Evolutionary conservation across 2,329 filamentous ascomycete species (phyloP), one percentile per base, ranked within the genome.

Genomic region (Fusarium chaquense): DNA sequence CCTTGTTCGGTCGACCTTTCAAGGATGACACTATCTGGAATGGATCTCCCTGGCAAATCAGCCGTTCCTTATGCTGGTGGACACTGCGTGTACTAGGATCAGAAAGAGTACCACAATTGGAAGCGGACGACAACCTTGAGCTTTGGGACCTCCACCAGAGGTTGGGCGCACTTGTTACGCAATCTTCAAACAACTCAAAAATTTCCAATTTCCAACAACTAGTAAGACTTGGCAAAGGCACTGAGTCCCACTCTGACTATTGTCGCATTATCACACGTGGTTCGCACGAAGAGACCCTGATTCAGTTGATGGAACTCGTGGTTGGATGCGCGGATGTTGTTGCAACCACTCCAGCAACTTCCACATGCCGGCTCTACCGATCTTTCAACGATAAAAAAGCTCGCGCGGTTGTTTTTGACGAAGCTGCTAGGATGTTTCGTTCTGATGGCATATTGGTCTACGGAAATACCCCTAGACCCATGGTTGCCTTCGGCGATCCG

Each of bases 41-140:
- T 0, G 10, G 38, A 7, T 38, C 49, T 1, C 43, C 47, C 1
- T 66, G 63, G 63, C 16, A 15, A 1, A 13, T 44, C 12, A 22
- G 36, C 7, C 6, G 6, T 2, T 66, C 61, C 0, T 10, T 66
- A 0, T 66, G 63, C 10, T 66, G 63, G 61, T 66, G 55, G 61
- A 61, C 61, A 2, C 30, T 66, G 10, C 55, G 63, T 0, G 49
- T 28, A 3, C 4, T 65, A 3, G 63, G 49, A 1, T 52, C 26
- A 1, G 3, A 4, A 0, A 2, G 0, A 0, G 53, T 50, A 2
- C 62, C 60, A 1, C 2, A 12, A 1, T 10, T 64, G 12, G 22
- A 41, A 0, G 7, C 2, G 0, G 2, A 54, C 0, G 38, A 65
- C n/a, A 59, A 45, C 10, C 1, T 15, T 0, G 16, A 50, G 1